phyloP scores from a whole-genome alignment of 768 basidiomycete genomes.

The Tulasnella sp. region DNA sequence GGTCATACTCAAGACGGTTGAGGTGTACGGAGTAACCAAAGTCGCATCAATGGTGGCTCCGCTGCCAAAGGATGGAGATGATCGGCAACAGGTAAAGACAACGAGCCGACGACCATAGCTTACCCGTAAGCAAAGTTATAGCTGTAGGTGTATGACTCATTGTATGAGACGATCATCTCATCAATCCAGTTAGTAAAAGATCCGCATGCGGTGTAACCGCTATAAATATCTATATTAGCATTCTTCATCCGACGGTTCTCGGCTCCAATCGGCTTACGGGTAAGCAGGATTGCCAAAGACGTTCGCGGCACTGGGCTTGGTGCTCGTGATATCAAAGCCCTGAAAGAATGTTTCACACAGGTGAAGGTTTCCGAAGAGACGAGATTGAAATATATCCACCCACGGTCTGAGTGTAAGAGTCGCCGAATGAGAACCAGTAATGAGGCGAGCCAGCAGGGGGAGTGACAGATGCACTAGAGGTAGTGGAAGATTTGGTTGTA shows the following conservation, averaged over 20 bases:
- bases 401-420: slow-evolving; percentile 54
- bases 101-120: slow-evolving; percentile 42
- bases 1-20: slow-evolving; percentile 34
- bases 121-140: slow-evolving; percentile 64
- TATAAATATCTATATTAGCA: background rate
- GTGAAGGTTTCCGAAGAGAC: no score
- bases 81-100: slow-evolving; percentile 40
- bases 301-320: slow-evolving; percentile 43
- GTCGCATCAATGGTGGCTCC: slow-evolving; percentile 18
- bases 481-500: slow-evolving; percentile 15
- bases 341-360: no score
- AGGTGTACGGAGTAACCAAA: slow-evolving; percentile 16
- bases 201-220: slow-evolving; percentile 38
- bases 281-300: background rate
- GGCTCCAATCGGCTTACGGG: background rate
- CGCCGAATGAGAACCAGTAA: slow-evolving; percentile 44
- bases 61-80: slow-evolving; percentile 31
- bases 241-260: no score
- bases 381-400: background rate
- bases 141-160: slow-evolving; percentile 47
- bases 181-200: slow-evolving; percentile 11
- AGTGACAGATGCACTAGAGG: slow-evolving; percentile 24
- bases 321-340: slow-evolving; percentile 23
- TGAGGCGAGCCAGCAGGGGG: slow-evolving; percentile 30
- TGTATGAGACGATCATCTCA: slow-evolving; percentile 33